A percentile compares a stretch with the other conserved stretches of the same genome.
Conservation (phyloP, 345 rosid genomes). For the Stellera chamaejasme region DNA sequence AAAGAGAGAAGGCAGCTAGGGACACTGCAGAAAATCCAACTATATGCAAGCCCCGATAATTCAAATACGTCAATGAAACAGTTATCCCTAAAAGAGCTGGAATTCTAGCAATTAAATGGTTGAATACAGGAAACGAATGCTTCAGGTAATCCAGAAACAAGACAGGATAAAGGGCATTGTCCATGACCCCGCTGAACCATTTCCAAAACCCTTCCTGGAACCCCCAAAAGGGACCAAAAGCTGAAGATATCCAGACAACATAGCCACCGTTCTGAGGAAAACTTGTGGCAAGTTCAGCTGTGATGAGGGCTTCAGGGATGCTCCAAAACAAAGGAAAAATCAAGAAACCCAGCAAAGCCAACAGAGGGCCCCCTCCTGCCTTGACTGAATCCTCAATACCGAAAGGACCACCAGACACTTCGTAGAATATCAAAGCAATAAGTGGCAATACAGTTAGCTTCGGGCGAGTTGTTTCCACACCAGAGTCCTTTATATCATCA, state of each 20-base stretch:
- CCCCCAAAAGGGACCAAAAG: slow-evolving; percentile 93
- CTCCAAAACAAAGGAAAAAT: slow-evolving; percentile 89
- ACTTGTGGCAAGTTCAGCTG: slow-evolving; percentile 91
- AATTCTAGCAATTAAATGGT: slow-evolving; percentile 49
- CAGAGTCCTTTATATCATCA: slow-evolving; percentile 18
- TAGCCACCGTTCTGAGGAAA: slow-evolving; percentile 95
- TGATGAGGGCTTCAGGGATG: slow-evolving; percentile 79
- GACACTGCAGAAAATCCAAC: slow-evolving; percentile 78
- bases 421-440: slow-evolving; percentile 84
- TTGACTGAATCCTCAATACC: slow-evolving; percentile 88
- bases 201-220: slow-evolving; percentile 96
- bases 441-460: slow-evolving; percentile 73
- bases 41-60: slow-evolving; percentile 77
- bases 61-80: slow-evolving; percentile 67
- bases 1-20: slow-evolving; percentile 64
- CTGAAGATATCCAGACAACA: slow-evolving; percentile 86
- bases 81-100: slow-evolving; percentile 75
- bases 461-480: slow-evolving; percentile 31
- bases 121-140: slow-evolving; percentile 66
- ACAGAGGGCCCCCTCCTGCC: slow-evolving; percentile 85
- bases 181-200: slow-evolving; percentile 98
- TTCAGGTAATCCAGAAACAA: slow-evolving; percentile 86
- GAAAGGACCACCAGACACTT: slow-evolving; percentile 94
- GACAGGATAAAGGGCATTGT: slow-evolving; percentile 88
- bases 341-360: slow-evolving; percentile 72